Evolutionary conservation across 2,329 filamentous ascomycete genomes (phyloP).

Genomic region (Berkeleyomyces rouxiae): DNA sequence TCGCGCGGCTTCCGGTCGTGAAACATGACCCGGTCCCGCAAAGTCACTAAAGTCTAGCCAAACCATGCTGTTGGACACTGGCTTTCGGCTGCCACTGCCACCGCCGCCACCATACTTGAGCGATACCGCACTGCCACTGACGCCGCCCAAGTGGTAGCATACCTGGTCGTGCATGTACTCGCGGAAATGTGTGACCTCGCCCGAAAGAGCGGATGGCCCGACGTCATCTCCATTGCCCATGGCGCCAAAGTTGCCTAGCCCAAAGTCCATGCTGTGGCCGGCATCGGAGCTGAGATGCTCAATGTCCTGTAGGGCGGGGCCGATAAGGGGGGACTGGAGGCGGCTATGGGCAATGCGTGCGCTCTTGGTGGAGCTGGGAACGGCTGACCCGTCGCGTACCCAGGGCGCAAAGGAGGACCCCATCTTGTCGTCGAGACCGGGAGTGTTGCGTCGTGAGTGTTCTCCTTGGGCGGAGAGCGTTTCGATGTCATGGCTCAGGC

Average conservation of each 20-base stretch:
- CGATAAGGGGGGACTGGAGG: conserved; percentile 16
- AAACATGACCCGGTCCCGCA: conserved; percentile 38
- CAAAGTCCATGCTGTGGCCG: background rate
- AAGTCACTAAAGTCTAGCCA: conserved; percentile 54
- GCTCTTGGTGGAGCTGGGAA: conserved; percentile 31
- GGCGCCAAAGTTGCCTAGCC: conserved; percentile 1
- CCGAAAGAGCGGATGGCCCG: background rate
- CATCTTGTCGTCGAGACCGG: conserved; percentile 49
- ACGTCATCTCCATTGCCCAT: background rate
- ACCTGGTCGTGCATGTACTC: conserved; percentile 1
- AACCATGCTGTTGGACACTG: conserved; percentile 3
- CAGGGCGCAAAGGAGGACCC: conserved; percentile 36
- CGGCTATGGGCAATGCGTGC: conserved; percentile 17
- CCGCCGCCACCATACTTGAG: background rate
- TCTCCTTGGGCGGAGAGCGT: conserved; percentile 23
- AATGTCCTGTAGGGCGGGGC: conserved; percentile 7
- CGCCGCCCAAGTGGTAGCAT: background rate
- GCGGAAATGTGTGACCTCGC: background rate
- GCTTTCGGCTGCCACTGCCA: background rate
- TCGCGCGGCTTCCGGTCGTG: conserved; percentile 50
- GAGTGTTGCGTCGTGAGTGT: conserved; percentile 24
- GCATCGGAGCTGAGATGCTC: conserved; percentile 8
- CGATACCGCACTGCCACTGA: background rate
- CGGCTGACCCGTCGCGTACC: conserved; percentile 30
- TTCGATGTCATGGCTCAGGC: conserved; percentile 41